Conservation (phyloP, 2,329 filamentous ascomycete genomes). For the Leptographium procerum region DNA sequence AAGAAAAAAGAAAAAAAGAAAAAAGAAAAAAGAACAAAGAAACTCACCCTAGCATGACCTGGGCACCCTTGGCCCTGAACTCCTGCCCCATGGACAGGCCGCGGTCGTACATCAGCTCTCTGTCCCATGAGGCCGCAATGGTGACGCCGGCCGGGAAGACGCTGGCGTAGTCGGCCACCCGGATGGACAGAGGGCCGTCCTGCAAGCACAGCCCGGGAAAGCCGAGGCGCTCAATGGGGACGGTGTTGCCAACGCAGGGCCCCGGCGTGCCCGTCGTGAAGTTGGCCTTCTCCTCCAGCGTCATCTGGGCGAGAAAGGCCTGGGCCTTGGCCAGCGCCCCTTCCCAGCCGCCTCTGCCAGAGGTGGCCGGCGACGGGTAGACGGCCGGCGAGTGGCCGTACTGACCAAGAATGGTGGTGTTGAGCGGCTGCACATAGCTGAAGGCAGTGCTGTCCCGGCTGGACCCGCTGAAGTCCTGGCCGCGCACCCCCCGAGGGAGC, state of each 20-base stretch:
- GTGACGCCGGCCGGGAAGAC: conserved; percentile 63
- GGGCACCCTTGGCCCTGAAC: conserved; percentile 60
- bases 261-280: not conserved
- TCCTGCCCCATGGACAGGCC: conserved; percentile 62
- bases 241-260: conserved; percentile 22
- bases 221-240: conserved; percentile 40
- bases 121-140: conserved; percentile 61
- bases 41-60: conserved; percentile 52
- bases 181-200: conserved; percentile 57
- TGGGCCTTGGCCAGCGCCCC: not conserved
- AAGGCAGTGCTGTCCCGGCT: not conserved
- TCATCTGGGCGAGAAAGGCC: not conserved
- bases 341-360: not conserved
- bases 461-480: not conserved
- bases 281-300: not conserved
- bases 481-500: not conserved
- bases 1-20: no score
- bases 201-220: conserved; percentile 55
- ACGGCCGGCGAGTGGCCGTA: not conserved
- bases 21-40: not conserved
- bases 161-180: conserved; percentile 17
- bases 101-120: conserved; percentile 51
- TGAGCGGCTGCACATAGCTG: not conserved
- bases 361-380: not conserved
- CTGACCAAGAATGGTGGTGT: conserved; percentile 3